These are phyloP conservation scores for Kitagawia praeruptora DNA, from an alignment of 129 eudicot genomes.

Conservation along the genomic window DNA sequence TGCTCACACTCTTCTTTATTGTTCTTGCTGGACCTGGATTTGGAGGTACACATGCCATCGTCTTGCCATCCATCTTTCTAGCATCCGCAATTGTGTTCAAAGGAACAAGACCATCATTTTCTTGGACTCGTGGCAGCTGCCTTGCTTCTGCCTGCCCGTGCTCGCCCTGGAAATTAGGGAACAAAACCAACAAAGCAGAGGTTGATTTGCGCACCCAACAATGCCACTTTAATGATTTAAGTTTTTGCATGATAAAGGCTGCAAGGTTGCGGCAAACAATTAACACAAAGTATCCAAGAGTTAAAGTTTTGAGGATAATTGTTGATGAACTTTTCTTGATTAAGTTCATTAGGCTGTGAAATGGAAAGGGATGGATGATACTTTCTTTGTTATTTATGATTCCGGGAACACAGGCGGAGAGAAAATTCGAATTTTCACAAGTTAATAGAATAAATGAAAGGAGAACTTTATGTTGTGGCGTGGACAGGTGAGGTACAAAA, in stretches of 20 bases:
- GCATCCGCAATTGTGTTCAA: slow-evolving; percentile 8
- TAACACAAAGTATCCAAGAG: not conserved
- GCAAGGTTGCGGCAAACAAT: slow-evolving; percentile 4
- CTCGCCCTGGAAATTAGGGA: not conserved
- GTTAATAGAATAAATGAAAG: not conserved
- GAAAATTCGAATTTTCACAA: no score
- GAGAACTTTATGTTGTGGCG: not conserved
- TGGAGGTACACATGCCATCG: not conserved
- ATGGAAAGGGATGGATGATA: not conserved
- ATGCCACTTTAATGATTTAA: slow-evolving; percentile 10
- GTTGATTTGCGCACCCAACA: not conserved
- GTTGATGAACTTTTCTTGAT: not conserved
- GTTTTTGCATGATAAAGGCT: slow-evolving; percentile 15
- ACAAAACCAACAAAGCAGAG: not conserved
- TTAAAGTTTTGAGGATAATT: not conserved
- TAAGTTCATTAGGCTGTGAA: not conserved
- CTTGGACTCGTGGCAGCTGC: not conserved
- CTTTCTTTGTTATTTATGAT: not conserved
- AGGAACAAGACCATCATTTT: not conserved
- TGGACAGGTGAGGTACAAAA: not conserved
- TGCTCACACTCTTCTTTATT: slow-evolving; percentile 43
- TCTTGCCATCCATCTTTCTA: not conserved
- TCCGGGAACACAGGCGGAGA: not conserved
- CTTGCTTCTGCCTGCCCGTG: not conserved
- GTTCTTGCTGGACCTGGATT: slow-evolving; percentile 11